Percentiles rank a stretch among this genome's conserved stretches.
These are phyloP conservation scores for Porogramme epimiltina DNA, from an alignment of 1,284 basidiomycete species.

Conservation along the genomic window DNA sequence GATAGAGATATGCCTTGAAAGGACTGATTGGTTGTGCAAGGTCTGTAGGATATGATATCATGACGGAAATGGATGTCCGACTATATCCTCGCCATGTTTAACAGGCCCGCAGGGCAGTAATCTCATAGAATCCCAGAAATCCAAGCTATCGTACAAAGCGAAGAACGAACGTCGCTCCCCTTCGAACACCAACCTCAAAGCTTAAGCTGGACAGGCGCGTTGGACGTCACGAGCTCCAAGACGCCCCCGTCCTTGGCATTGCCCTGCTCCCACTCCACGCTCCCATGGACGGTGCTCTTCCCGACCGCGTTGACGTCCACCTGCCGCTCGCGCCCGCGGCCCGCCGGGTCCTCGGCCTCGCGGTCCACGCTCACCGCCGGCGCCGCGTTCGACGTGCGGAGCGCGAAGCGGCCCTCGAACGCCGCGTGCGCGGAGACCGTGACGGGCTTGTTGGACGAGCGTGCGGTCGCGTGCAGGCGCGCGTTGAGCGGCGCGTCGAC, in stretches of 20 bases:
- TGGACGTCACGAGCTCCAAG: slow-evolving; percentile 3
- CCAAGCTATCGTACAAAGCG: background rate
- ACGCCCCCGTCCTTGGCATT: background rate
- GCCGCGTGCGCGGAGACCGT: slow-evolving; percentile 38
- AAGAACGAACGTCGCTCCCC: background rate
- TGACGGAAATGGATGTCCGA: too few relatives aligned
- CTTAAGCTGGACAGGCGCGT: background rate
- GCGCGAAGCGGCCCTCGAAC: slow-evolving; percentile 44
- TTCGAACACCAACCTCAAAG: background rate
- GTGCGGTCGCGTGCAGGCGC: slow-evolving; percentile 33
- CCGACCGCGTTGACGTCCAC: background rate
- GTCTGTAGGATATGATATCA: too few relatives aligned
- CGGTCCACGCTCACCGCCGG: too few relatives aligned
- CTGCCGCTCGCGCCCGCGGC: background rate
- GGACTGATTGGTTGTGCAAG: too few relatives aligned
- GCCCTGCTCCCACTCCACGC: slow-evolving; percentile 2
- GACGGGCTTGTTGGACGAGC: slow-evolving; percentile 34
- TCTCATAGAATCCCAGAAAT: too few relatives aligned
- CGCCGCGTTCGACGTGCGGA: slow-evolving; percentile 7
- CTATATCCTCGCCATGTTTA: too few relatives aligned
- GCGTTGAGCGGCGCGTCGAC: slow-evolving; percentile 40
- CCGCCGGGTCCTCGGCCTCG: slow-evolving; percentile 1
- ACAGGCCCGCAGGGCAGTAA: too few relatives aligned
- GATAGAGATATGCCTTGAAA: too few relatives aligned
- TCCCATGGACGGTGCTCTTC: background rate